Conservation (phyloP, 2,329 filamentous ascomycete species). For the Nemania serpens region DNA sequence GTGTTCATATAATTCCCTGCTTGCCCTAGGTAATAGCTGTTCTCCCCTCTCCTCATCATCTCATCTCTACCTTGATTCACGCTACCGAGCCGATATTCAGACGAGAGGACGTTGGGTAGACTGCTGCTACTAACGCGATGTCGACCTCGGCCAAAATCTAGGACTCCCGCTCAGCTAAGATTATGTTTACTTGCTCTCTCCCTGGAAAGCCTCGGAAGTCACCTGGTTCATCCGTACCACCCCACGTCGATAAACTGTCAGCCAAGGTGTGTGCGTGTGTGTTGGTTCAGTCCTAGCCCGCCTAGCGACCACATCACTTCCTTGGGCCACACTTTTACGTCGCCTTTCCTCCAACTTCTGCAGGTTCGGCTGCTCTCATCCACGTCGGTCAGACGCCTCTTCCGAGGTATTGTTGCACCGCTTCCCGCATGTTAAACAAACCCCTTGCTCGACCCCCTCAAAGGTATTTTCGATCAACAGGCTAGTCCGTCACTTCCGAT, state of each 20-base stretch:
- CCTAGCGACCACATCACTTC: slow-evolving; percentile 20
- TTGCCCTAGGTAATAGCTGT: slow-evolving; percentile 10
- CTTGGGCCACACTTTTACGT: slow-evolving; percentile 27
- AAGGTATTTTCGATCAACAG: slow-evolving; percentile 36
- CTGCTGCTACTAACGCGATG: slow-evolving; percentile 6
- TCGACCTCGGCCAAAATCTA: slow-evolving; percentile 19
- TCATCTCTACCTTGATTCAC: slow-evolving; percentile 12
- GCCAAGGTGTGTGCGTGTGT: slow-evolving; percentile 16
- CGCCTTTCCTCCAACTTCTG: slow-evolving; percentile 20
- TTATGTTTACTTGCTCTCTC: slow-evolving; percentile 19
- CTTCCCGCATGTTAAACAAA: slow-evolving; percentile 28
- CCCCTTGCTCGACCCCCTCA: slow-evolving; percentile 33
- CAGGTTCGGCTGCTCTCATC: slow-evolving; percentile 8
- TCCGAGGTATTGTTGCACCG: slow-evolving; percentile 25
- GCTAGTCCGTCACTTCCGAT: slow-evolving; percentile 31
- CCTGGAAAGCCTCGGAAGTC: slow-evolving; percentile 20
- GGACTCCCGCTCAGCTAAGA: slow-evolving; percentile 28
- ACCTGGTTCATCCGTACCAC: slow-evolving; percentile 24
- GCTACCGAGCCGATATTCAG: slow-evolving; percentile 1
- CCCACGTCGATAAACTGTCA: slow-evolving; percentile 24
- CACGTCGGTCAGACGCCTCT: slow-evolving; percentile 25
- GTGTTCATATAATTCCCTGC: slow-evolving; percentile 24
- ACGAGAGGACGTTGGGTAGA: background rate
- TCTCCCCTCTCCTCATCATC: slow-evolving; percentile 4
- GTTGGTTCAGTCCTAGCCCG: slow-evolving; percentile 26